Base-by-base conservation (phyloP, 768 basidiomycete species). In the Termitomyces sp. region DNA sequence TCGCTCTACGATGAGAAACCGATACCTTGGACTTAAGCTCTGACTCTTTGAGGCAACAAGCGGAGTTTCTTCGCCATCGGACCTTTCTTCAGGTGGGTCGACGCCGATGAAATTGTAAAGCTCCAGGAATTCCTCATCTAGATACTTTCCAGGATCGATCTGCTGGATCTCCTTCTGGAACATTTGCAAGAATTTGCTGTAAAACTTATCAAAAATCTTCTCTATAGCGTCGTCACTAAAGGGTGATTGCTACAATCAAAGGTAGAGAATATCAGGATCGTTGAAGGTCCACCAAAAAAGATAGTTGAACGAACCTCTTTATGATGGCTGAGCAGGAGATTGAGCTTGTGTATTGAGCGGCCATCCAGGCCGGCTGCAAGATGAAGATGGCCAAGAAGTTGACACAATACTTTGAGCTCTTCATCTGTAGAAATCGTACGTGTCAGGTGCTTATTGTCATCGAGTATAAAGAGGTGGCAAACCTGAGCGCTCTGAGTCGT, bases 391-490 rank as follows among this genome's bases (percentile, higher is more conserved):
- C 76, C 77, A 18, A 93, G 75, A 28, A 87, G 78, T 50, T 88
- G 87, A 60, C 84, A 86, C 8, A 91, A 69, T 1, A 80, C 75
- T 67, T 90, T 91, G 65, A 85, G 81, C 61, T 84, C 81, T 4
- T 86, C 85, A 60, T 79, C 88, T 89, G 64, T 8, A 49, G 32
- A 42, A 2, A n/a, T 16, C 22, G 28, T 62, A 36, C 40, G 38
- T 38, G 38, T 38, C n/a, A 58, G 32, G 2, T 12, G 20, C 46
- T 55, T 39, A 51, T 8, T 4, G 2, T 36, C 28, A 49, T 52
- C 45, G 58, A 20, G 28, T 8, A 20, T 38, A 38, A 46, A 62
- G 16, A 48, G 2, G 13, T 55, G 13, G 55, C 70, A 48, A 57
- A 83, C 84, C 77, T 55, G 80, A 78, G 57, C 74, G 77, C 56